Percentiles rank a stretch among this genome's conserved stretches.
Conservation (phyloP, 306 rosid species). For the Trichosanthes truncata region DNA sequence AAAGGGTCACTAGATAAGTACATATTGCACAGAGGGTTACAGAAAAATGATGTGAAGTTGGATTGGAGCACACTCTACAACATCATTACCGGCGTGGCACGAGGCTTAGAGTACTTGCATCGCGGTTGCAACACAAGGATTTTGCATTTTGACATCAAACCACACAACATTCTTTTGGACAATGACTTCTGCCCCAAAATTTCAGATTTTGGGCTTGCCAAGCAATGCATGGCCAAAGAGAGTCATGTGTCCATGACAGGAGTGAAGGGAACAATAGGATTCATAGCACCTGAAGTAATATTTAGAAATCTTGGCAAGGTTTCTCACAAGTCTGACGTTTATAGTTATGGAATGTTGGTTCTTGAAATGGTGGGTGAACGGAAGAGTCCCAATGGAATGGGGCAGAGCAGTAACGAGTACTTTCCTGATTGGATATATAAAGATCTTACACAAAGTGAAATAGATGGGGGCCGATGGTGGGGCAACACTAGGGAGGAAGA, state of each 20-base stretch:
- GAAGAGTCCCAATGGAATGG: neutral
- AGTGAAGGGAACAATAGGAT: neutral
- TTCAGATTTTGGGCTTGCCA: slow-evolving; percentile 64
- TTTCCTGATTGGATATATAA: slow-evolving; percentile 3
- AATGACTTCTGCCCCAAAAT: slow-evolving; percentile 48
- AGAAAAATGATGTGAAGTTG: slow-evolving; percentile 50
- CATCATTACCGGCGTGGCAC: slow-evolving; percentile 54
- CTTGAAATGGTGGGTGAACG: slow-evolving; percentile 2
- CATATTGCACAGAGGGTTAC: neutral
- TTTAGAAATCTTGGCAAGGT: neutral
- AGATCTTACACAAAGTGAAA: neutral
- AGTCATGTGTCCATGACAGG: neutral
- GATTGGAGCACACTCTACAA: slow-evolving; percentile 31
- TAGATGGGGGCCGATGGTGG: neutral
- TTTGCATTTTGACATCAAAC: slow-evolving; percentile 73
- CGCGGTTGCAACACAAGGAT: slow-evolving; percentile 22
- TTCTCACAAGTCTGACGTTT: slow-evolving; percentile 7
- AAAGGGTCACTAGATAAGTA: slow-evolving; percentile 31
- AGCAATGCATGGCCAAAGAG: neutral
- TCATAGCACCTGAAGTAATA: neutral
- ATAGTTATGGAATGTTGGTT: slow-evolving; percentile 8
- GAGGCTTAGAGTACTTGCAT: slow-evolving; percentile 26
- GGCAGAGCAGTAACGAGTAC: neutral
- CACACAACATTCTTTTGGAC: slow-evolving; percentile 71
- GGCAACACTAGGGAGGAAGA: neutral